Percentiles rank a stretch among this genome's conserved stretches.
These are phyloP conservation scores for Plasmodium adleri DNA, from an alignment of 169 alveolate species.

Conservation along the genomic window DNA sequence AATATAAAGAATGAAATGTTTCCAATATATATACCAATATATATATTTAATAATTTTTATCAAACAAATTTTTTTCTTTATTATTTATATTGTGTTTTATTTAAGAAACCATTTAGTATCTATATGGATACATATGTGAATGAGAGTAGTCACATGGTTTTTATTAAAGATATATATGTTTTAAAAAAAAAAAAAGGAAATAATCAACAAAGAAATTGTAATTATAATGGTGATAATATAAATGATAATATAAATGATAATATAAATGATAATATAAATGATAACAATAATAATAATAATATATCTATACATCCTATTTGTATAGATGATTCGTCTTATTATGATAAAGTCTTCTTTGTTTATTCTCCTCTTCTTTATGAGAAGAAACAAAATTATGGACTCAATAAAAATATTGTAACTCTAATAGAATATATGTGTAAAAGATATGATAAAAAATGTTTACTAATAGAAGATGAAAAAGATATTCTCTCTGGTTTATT, in stretches of 20 bases:
- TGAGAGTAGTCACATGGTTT: neutral
- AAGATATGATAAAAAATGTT: constrained; percentile 1
- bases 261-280: neutral
- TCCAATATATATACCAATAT: constrained; percentile 52
- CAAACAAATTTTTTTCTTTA: constrained; percentile 30
- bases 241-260: neutral
- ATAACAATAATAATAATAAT: neutral
- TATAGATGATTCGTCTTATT: neutral
- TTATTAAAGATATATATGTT: neutral
- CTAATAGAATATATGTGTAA: constrained; percentile 13
- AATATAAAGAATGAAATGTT: constrained; percentile 4
- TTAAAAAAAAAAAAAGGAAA: neutral
- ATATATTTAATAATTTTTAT: constrained; percentile 32
- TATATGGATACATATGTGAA: constrained; percentile 1
- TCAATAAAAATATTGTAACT: constrained; percentile 6
- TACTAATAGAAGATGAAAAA: neutral
- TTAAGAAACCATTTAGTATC: constrained; percentile 12
- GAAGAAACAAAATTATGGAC: constrained; percentile 1
- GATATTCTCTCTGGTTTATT: neutral
- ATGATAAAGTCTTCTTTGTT: constrained; percentile 14
- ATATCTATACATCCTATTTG: neutral
- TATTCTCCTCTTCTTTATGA: constrained; percentile 13
- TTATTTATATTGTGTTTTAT: constrained; percentile 17
- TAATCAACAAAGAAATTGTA: neutral
- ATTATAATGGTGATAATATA: neutral